Evolutionary conservation across 495 filamentous ascomycete genomes (phyloP).

Genomic region (Penicillium canescens): DNA sequence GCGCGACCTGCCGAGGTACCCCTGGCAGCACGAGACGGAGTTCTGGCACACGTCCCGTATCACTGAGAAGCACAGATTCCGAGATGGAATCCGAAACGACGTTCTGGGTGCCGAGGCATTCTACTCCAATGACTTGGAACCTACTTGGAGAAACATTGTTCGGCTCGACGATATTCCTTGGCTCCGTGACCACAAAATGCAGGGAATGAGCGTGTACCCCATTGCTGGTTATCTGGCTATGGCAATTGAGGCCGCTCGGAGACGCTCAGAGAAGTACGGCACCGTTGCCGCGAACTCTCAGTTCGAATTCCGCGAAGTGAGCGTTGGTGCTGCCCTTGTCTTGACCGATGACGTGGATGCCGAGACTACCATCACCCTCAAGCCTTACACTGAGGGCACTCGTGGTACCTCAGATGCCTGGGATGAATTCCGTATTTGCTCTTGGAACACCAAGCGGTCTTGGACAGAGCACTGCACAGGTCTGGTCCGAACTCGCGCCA

Average conservation of each 20-base stretch:
- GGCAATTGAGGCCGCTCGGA: conserved; percentile 47
- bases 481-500: conserved; percentile 16
- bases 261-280: conserved; percentile 18
- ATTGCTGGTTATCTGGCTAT: conserved; percentile 50
- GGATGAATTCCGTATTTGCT: conserved; percentile 40
- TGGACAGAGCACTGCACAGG: conserved; percentile 42
- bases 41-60: conserved; percentile 50
- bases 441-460: conserved; percentile 27
- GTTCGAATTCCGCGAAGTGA: conserved; percentile 40
- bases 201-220: conserved; percentile 48
- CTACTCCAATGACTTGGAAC: conserved; percentile 36
- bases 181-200: conserved; percentile 52
- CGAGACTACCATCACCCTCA: conserved; percentile 43
- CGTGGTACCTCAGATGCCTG: conserved; percentile 36
- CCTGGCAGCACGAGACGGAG: conserved; percentile 40
- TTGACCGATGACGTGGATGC: conserved; percentile 40
- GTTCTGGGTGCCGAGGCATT: conserved; percentile 47
- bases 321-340: conserved; percentile 40
- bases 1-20: conserved; percentile 47
- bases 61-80: conserved; percentile 38
- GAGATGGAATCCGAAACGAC: conserved; percentile 44
- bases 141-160: conserved; percentile 47
- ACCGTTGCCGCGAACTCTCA: conserved; percentile 9
- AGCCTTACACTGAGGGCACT: conserved; percentile 38
- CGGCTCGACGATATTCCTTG: conserved; percentile 50